A percentile compares a stretch with the other conserved stretches of the same genome.
phyloP scores from a whole-genome alignment of 2,329 filamentous ascomycete genomes.

The Hypoxylon sp. region DNA sequence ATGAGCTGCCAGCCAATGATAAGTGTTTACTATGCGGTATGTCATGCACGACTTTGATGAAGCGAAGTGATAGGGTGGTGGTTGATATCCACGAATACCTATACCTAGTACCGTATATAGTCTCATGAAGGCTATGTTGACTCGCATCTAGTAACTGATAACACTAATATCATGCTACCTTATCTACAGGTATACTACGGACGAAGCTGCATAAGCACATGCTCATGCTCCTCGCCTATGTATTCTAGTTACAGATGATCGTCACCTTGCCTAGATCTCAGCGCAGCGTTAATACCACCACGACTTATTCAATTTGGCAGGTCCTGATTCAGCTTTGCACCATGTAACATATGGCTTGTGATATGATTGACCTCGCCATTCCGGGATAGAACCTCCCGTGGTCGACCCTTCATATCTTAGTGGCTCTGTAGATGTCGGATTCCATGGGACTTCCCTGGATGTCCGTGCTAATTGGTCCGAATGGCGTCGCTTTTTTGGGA shows the following conservation, averaged over 20 bases:
- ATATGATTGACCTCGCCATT: constrained; percentile 20
- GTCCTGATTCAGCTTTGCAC: constrained; percentile 39
- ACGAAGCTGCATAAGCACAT: constrained; percentile 17
- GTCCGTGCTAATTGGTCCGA: constrained; percentile 24
- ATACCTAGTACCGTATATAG: too few species aligned
- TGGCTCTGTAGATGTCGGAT: constrained; percentile 20
- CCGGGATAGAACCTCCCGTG: constrained; percentile 14
- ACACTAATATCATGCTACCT: background rate
- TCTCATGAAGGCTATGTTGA: constrained; percentile 7
- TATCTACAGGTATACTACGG: background rate
- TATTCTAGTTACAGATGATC: constrained; percentile 30
- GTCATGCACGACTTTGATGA: constrained; percentile 27
- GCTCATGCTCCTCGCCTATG: constrained; percentile 14
- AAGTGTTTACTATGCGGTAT: constrained; percentile 22
- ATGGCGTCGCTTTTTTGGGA: constrained; percentile 11
- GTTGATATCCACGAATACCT: constrained; percentile 16
- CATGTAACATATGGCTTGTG: constrained; percentile 28
- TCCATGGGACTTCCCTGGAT: constrained; percentile 24
- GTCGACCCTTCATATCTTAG: constrained; percentile 8
- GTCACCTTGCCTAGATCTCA: constrained; percentile 32
- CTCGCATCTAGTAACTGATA: background rate
- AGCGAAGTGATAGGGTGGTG: constrained; percentile 6
- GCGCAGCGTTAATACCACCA: constrained; percentile 34
- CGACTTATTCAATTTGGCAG: constrained; percentile 38
- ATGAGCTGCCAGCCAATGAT: constrained; percentile 31